Evolutionary conservation across 352 stramenopile genomes (phyloP).

Genomic region (Vaucheria bursata): DNA sequence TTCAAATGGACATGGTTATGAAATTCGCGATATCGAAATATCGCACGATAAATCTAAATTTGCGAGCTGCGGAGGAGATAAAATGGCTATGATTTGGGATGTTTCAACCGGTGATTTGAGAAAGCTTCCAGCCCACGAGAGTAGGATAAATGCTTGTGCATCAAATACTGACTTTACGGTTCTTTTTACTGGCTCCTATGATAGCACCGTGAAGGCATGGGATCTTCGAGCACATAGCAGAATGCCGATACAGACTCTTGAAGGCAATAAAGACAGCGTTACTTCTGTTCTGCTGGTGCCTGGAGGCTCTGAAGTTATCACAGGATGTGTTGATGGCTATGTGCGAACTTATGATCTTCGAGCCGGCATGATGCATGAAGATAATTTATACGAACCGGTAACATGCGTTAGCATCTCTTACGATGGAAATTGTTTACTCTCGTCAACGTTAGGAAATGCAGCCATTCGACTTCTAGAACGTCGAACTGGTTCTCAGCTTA

Average conservation of each 20-base stretch:
- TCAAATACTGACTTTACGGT: slow-evolving; percentile 69
- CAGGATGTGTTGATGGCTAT: slow-evolving; percentile 68
- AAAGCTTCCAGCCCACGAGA: slow-evolving; percentile 71
- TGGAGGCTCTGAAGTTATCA: slow-evolving; percentile 64
- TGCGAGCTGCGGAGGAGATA: slow-evolving; percentile 70
- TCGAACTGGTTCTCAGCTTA: slow-evolving; percentile 57
- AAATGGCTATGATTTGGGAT: slow-evolving; percentile 73
- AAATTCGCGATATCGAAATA: slow-evolving; percentile 76
- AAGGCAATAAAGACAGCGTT: slow-evolving; percentile 75
- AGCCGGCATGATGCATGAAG: slow-evolving; percentile 57
- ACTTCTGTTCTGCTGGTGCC: slow-evolving; percentile 65
- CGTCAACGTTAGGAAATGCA: slow-evolving; percentile 60
- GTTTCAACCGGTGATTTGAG: slow-evolving; percentile 71
- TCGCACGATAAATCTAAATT: slow-evolving; percentile 71
- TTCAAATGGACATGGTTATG: slow-evolving; percentile 68
- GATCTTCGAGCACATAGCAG: slow-evolving; percentile 42
- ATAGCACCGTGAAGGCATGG: slow-evolving; percentile 56
- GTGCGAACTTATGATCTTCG: slow-evolving; percentile 72
- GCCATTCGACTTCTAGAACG: slow-evolving; percentile 67
- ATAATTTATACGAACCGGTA: slow-evolving; percentile 71
- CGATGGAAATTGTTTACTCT: slow-evolving; percentile 65
- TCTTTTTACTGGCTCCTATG: slow-evolving; percentile 69
- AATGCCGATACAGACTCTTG: slow-evolving; percentile 66
- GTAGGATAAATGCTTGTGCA: slow-evolving; percentile 69
- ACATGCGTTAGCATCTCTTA: slow-evolving; percentile 63